Percentiles rank a stretch among this genome's conserved stretches.
phyloP scores from a whole-genome alignment of 2,329 filamentous ascomycete species.

The Penicillium sp. region DNA sequence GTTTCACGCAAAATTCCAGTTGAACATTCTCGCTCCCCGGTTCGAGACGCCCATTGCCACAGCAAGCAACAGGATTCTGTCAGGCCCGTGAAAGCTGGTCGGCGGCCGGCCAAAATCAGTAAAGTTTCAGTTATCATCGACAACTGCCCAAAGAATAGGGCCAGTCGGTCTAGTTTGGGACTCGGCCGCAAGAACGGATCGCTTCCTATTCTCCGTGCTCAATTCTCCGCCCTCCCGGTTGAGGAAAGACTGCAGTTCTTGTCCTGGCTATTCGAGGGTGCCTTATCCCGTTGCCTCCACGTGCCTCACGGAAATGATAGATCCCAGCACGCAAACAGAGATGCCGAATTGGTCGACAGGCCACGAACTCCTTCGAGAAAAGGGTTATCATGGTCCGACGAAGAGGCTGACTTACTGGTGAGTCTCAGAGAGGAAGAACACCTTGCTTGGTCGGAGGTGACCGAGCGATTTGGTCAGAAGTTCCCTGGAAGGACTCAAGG shows the following conservation, averaged over 20 bases:
- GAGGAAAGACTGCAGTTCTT: slow-evolving; percentile 6
- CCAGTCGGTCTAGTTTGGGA: neutral
- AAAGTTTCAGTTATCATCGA: slow-evolving; percentile 1
- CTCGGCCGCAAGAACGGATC: slow-evolving; percentile 1
- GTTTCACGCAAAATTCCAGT: neutral
- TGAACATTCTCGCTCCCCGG: neutral
- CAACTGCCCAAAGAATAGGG: neutral
- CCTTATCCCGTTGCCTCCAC: slow-evolving; percentile 4
- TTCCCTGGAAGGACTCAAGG: slow-evolving; percentile 12
- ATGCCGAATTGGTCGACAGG: neutral
- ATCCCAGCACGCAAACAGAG: neutral
- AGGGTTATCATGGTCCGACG: slow-evolving; percentile 12
- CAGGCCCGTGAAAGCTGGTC: neutral
- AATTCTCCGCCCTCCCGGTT: slow-evolving; percentile 8
- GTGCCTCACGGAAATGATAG: neutral
- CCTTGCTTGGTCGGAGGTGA: slow-evolving; percentile 16
- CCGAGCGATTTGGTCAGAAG: slow-evolving; percentile 6
- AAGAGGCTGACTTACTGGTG: slow-evolving; percentile 10
- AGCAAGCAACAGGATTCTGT: neutral
- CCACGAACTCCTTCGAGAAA: slow-evolving; percentile 6
- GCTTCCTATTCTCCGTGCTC: slow-evolving; percentile 5
- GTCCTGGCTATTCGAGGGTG: slow-evolving; percentile 8
- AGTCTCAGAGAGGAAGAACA: slow-evolving; percentile 13
- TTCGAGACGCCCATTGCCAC: neutral
- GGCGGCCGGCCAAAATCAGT: neutral